Percentiles rank a stretch among this genome's conserved stretches.
Evolutionary conservation across 805 yeast genomes (phyloP).

Genomic region (Lipomyces orientalis): DNA sequence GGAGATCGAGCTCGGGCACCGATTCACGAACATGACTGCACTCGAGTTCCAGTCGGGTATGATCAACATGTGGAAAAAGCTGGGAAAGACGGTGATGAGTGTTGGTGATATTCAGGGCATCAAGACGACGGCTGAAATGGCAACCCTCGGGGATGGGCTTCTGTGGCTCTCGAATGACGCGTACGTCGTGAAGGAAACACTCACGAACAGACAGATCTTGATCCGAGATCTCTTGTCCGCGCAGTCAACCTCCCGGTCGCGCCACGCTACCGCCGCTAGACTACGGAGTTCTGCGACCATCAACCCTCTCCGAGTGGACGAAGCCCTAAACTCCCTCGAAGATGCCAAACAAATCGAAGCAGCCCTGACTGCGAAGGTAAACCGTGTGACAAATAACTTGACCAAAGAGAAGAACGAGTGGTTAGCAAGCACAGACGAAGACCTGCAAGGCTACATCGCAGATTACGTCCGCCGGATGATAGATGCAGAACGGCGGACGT

Average conservation of each 20-base stretch:
- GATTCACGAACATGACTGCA: slow-evolving; percentile 46
- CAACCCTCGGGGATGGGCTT: slow-evolving; percentile 77
- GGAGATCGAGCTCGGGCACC: slow-evolving; percentile 59
- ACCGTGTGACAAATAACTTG: slow-evolving; percentile 86
- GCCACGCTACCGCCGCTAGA: slow-evolving; percentile 70
- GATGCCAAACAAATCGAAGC: slow-evolving; percentile 78
- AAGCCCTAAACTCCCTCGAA: slow-evolving; percentile 80
- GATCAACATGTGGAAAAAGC: slow-evolving; percentile 76
- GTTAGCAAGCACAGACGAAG: slow-evolving; percentile 60
- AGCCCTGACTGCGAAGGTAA: slow-evolving; percentile 74
- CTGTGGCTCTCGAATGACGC: slow-evolving; percentile 71
- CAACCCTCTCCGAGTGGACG: slow-evolving; percentile 88
- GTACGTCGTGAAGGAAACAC: slow-evolving; percentile 85
- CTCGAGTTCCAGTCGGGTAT: slow-evolving; percentile 71
- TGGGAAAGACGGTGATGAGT: slow-evolving; percentile 69
- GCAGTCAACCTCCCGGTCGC: slow-evolving; percentile 70
- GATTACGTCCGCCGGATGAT: slow-evolving; percentile 71
- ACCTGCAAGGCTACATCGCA: slow-evolving; percentile 60
- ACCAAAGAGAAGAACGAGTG: slow-evolving; percentile 70
- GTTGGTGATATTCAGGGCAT: slow-evolving; percentile 79
- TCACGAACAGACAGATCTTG: slow-evolving; percentile 87
- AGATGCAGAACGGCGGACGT: slow-evolving; percentile 82
- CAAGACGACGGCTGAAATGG: slow-evolving; percentile 72
- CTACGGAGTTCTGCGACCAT: slow-evolving; percentile 74
- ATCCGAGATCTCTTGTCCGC: slow-evolving; percentile 89